Base-by-base conservation (phyloP, 75 land plant genomes). In the Larix kaempferi region DNA sequence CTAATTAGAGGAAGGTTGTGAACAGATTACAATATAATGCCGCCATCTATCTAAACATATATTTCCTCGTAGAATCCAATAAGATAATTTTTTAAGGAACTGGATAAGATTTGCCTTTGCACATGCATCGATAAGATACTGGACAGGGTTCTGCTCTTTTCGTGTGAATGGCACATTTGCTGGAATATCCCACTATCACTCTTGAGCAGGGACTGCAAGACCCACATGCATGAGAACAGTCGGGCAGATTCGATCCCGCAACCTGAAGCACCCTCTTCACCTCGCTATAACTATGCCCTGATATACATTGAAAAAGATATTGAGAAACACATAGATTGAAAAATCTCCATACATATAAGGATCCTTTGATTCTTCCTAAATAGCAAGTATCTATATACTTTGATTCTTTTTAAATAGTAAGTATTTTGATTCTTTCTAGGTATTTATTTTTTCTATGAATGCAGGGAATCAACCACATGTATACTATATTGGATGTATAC, bases 121-220 rank as follows among this genome's bases (percentile, higher is more conserved):
- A 90, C 92, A 90, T 90, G 80, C 92, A 90, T 60, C 80, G 83
- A 69, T 90, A 90, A 56, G 92, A 82, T 78, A 90, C 84, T 15
- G 88, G 89, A 60, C 89, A 90, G 6, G 88, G 71, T 82, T 90
- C 89, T n/a, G 89, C 86, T 41, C 49, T 41, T 7, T 35, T 7
- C 35, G 85, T 82, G 11, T 71, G 79, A 0, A 90, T 80, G 0
- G 87, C 76, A 2, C 87, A 81, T 57, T 89, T 87, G n/a, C n/a
- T n/a, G 6, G 85, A 80, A 56, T 82, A 85, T 87, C 89, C 86
- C n/a, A 90, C 89, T 82, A 88, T 90, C 25, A 88, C 92, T 29
- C 88, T 77, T 39, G 82, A 63, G 73, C 92, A 90, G 29, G 92
- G 92, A 17, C 84, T 57, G 74, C 92, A 90, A 5, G 88, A 88